Conservation (phyloP, 1,139 yeast genomes). For the Geotrichum phurueaensis region DNA sequence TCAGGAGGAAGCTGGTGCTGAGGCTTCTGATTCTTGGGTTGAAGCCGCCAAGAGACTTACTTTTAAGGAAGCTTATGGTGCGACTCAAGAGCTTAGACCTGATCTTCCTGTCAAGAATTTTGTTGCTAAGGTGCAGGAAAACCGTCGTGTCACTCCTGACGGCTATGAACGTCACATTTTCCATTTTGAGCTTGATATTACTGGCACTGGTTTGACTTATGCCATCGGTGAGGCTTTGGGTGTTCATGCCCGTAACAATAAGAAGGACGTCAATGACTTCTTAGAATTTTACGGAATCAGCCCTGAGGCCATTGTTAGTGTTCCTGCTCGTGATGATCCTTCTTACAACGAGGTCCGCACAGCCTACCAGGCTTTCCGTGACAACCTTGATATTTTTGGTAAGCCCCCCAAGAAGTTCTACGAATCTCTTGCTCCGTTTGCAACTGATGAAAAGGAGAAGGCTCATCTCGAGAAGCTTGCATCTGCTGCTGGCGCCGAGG, state of each 20-base stretch:
- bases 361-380: slow-evolving; percentile 70
- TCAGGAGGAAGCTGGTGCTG: slow-evolving; percentile 42
- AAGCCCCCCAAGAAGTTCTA: slow-evolving; percentile 94
- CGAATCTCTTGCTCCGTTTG: slow-evolving; percentile 70
- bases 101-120: slow-evolving; percentile 83
- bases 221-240: slow-evolving; percentile 97
- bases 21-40: slow-evolving; percentile 38
- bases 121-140: slow-evolving; percentile 84
- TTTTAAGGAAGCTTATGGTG: slow-evolving; percentile 73
- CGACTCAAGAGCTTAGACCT: slow-evolving; percentile 64
- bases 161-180: slow-evolving; percentile 92
- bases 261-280: slow-evolving; percentile 60
- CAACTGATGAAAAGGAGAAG: slow-evolving; percentile 64
- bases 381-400: slow-evolving; percentile 82
- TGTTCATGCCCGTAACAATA: slow-evolving; percentile 81
- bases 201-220: slow-evolving; percentile 86
- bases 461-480: slow-evolving; percentile 57
- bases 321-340: slow-evolving; percentile 64
- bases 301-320: slow-evolving; percentile 60
- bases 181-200: slow-evolving; percentile 89
- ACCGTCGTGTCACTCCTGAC: slow-evolving; percentile 84
- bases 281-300: slow-evolving; percentile 65
- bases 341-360: slow-evolving; percentile 64
- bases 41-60: slow-evolving; percentile 67
- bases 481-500: slow-evolving; percentile 77